phyloP scores from a whole-genome alignment of 768 basidiomycete genomes.

The Hygrophorus pudorinus region DNA sequence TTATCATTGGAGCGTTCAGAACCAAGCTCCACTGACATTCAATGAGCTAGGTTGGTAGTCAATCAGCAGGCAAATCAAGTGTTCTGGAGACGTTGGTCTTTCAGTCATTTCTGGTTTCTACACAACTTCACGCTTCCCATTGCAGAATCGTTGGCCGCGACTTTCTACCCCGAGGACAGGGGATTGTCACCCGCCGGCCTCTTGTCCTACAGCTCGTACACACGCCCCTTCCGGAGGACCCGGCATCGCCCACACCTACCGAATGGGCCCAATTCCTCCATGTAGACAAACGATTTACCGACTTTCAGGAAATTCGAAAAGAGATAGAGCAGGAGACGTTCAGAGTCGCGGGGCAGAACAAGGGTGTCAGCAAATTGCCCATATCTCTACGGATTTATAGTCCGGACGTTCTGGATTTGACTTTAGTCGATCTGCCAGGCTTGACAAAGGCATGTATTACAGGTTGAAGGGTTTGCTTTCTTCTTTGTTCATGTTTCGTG shows the following conservation, averaged over 20 bases:
- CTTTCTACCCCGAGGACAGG: conserved; percentile 80
- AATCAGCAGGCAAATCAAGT: conserved; percentile 94
- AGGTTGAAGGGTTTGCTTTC: background rate
- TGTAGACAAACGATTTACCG: conserved; percentile 93
- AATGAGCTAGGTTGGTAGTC: conserved; percentile 73
- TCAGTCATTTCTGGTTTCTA: conserved; percentile 8
- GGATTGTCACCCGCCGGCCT: conserved; percentile 94
- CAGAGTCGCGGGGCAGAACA: conserved; percentile 96
- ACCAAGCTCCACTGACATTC: conserved; percentile 6
- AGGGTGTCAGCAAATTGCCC: conserved; percentile 92
- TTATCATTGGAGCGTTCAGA: too few relatives aligned
- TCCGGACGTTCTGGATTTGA: conserved; percentile 90
- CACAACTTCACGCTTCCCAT: background rate
- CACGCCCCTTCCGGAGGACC: conserved; percentile 55
- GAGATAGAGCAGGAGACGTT: conserved; percentile 99
- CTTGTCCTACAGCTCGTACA: conserved; percentile 94
- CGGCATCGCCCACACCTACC: conserved; percentile 39
- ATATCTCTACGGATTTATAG: conserved; percentile 95
- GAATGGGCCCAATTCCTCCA: conserved; percentile 99
- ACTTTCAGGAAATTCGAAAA: conserved; percentile 86
- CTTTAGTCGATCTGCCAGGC: conserved; percentile 93
- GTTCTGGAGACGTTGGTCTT: conserved; percentile 83
- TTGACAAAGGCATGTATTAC: conserved; percentile 68
- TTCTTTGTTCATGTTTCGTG: background rate
- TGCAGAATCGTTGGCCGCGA: conserved; percentile 87